Evolutionary conservation across 257 asterid genomes (phyloP).

Genomic region (Buddleja alternifolia): DNA sequence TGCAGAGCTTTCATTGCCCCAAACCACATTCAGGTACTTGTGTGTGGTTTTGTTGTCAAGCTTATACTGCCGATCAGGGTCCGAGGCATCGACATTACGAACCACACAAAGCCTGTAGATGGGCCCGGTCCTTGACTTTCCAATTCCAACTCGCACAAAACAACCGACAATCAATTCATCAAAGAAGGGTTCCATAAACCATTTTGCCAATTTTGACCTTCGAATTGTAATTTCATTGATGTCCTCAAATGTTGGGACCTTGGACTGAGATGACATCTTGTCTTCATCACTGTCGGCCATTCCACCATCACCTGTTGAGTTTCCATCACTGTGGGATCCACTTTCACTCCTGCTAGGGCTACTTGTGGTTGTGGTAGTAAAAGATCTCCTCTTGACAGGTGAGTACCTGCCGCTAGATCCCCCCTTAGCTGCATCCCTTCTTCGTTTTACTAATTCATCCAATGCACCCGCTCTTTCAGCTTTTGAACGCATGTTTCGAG

Average conservation of each 20-base stretch:
- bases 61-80: conserved; percentile 79
- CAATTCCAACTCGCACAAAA: conserved; percentile 94
- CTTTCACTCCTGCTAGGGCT: conserved; percentile 81
- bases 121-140: conserved; percentile 79
- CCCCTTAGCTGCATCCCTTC: conserved; percentile 73
- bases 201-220: conserved; percentile 86
- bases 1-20: conserved; percentile 95
- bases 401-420: conserved; percentile 75
- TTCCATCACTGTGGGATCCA: conserved; percentile 78
- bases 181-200: conserved; percentile 99
- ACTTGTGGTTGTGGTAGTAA: conserved; percentile 58
- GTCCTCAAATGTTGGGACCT: conserved; percentile 78
- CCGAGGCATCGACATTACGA: conserved; percentile 79
- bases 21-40: conserved; percentile 82
- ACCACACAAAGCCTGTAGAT: conserved; percentile 88
- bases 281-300: conserved; percentile 93
- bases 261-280: conserved; percentile 66
- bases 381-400: conserved; percentile 82
- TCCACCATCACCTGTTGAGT: conserved; percentile 84
- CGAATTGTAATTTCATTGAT: conserved; percentile 84
- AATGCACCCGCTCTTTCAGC: conserved; percentile 87
- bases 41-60: conserved; percentile 86
- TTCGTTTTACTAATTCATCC: conserved; percentile 77
- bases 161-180: conserved; percentile 96
- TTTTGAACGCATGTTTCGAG: conserved; percentile 82